Evolutionary conservation across 139 green algal species (phyloP), one percentile per base, ranked within the genome.

Genomic region (Coelastrella sp.): DNA sequence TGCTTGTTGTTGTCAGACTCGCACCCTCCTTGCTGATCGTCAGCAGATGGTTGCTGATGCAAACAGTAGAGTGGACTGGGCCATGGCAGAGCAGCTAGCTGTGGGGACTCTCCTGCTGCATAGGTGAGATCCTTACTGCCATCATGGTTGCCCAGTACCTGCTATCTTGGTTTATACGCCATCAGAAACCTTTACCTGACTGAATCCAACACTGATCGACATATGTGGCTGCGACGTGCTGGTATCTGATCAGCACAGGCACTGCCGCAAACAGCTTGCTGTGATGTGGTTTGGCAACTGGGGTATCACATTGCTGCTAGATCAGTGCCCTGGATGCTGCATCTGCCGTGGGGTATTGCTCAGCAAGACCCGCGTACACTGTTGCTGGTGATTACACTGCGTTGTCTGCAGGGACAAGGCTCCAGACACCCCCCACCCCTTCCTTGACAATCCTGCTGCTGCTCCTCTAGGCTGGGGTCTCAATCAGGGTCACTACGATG

Each of bases 61-160:
- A 15, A 83, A 88, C 43, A 82, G 81, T 37, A 71, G 92, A 5
- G 89, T 96, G 19, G 91, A 96, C 77, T 97, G 91, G 87, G 90
- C 84, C 11, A 96, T 91, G 85, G 94, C 94, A 30, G 94, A 98
- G 84, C 85, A 91, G 23, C 89, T 98, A 57, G 94, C 94, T 2
- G 94, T 96, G 35, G 93, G 91, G 27, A 95, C 92, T 11, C 89
- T 63, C 53, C 67, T 74, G 80, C 81, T 34, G 41, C 72, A 73
- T 43, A 71, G 66, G 66, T 80, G 66, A 6, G 63, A 17, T 62
- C 17, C 4, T 23, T 57, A 1, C 48, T 23, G 48, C 48, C 17
- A 57, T 57, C 48, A 57, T 57, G 1, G 13, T 15, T 57, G 48
- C 48, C 17, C 48, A 2, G 13, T 11, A 57, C 48, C 48, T 23